Base-by-base conservation (phyloP, 768 basidiomycete genomes). In the Mycena capillaripes region DNA sequence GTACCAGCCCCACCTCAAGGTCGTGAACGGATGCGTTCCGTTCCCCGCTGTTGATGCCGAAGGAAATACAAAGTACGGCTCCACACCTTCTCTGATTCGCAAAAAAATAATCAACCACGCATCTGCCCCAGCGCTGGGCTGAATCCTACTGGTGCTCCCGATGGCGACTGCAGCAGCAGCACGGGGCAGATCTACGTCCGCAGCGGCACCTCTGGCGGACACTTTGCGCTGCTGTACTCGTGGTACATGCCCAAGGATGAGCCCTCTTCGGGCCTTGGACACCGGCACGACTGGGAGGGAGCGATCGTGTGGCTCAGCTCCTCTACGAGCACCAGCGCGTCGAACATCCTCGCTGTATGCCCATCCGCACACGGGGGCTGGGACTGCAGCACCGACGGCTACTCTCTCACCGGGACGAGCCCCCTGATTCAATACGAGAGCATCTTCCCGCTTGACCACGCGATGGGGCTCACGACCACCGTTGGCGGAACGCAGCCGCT, bases 201-300 rank as follows among this genome's bases (percentile, higher is more conserved):
- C 57, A 59, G 67, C 36, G 67, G 67, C 23, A 53, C 58, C 4
- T 59, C 67, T 23, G 25, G 46, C 11, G 67, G 67, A 7, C 58
- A 17, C n/a, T 36, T 50, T 36, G 67, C 44, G 10, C 52, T 69
- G 25, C 44, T 61, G 16, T 61, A 69, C 42, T 32, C 66, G 9
- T 67, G 67, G 67, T 69, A 69, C 59, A 29, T 69, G n/a, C 67
- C 67, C 19, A 69, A 69, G 14, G 67, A 69, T 38, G 67, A 69
- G 48, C 58, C 59, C 25, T 23, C 11, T 30, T 7, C 32, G 12
- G 44, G 57, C 14, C 34, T 61, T 14, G 67, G 67, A 0, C 67
- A 69, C 50, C 46, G 67, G 3, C 59, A 69, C 46, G 67, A 61
- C 57, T 69, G 67, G 68, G 68, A 61, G 42, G 67, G 67, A 10